Evolutionary conservation across 2,329 filamentous ascomycete species (phyloP), one percentile per base, ranked within the genome.

Genomic region (Xylaria digitata): DNA sequence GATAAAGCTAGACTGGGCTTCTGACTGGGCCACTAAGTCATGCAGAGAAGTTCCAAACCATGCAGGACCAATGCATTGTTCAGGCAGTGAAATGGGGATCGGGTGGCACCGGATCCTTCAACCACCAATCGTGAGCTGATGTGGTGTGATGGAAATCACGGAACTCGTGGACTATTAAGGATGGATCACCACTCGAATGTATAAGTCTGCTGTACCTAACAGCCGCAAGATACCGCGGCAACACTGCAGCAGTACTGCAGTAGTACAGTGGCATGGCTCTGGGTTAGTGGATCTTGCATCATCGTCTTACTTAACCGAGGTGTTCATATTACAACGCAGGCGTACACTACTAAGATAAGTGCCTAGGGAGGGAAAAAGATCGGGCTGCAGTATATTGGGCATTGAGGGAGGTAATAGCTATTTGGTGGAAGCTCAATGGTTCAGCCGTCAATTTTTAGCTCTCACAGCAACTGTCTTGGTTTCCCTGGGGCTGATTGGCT

Each of bases 91-190:
- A 56, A 21, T 50, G 50, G 42, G 45, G 58, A 57, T 66, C 56
- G 57, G 63, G 55, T 50, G 48, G 30, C 63, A 48, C 59, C 53
- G 66, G 63, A 37, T 37, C 50, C 42, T 40, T 5, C 48, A 67
- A 56, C 56, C 60, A 64, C 67, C 67, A 69, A 67, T 69, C 46
- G 58, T 65, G 61, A 61, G 53, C 58, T 60, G 68, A 61, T n/a
- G 54, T 69, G 65, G 65, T 58, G 53, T 61, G 58, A 66, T 23
- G 45, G 57, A 13, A 32, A 49, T 30, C 42, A 48, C 15, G 32
- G 34, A 54, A 45, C 19, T 52, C 46, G 9, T 43, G 23, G 26
- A n/a, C 15, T 7, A 43, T 42, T 23, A 26, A 8, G 46, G 57
- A 43, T 52, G 34, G 37, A 61, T 43, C 43, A 52, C 37, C 11